Conservation (phyloP, 768 basidiomycete genomes). For the Hericium erinaceus region DNA sequence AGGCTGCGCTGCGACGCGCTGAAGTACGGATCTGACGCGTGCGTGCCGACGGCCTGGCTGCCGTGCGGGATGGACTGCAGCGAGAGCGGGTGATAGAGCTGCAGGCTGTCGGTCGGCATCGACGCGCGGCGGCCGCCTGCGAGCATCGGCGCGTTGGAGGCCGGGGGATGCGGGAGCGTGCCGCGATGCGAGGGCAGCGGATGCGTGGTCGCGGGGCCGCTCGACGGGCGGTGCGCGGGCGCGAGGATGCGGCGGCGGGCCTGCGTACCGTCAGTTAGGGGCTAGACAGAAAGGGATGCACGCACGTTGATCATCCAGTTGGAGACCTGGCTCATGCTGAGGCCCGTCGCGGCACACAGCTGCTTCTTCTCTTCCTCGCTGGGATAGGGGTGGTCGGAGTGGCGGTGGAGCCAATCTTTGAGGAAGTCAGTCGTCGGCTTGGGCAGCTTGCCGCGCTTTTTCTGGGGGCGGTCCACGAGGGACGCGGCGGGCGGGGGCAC, state of each 20-base stretch:
- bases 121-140: conserved; percentile 41
- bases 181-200: conserved; percentile 42
- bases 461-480: conserved; percentile 67
- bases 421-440: conserved; percentile 87
- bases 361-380: conserved; percentile 89
- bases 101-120: conserved; percentile 62
- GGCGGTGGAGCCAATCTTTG: conserved; percentile 82
- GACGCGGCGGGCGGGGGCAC: conserved; percentile 36
- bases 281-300: conserved; percentile 3
- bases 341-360: conserved; percentile 73
- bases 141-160: conserved; percentile 9
- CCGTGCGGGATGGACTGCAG: conserved; percentile 40
- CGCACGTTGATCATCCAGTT: conserved; percentile 91
- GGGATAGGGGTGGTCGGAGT: conserved; percentile 85
- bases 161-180: conserved; percentile 13
- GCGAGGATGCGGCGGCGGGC: conserved; percentile 78
- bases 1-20: conserved; percentile 7
- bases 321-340: conserved; percentile 84
- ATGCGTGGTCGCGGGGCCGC: conserved; percentile 68
- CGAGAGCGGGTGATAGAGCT: conserved; percentile 73
- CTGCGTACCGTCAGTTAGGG: conserved; percentile 28
- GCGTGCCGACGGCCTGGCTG: conserved; percentile 11
- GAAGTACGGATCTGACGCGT: conserved; percentile 13
- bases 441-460: conserved; percentile 81
- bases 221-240: conserved; percentile 67